Evolutionary conservation across 148 eudicot genomes (phyloP).

Genomic region (Camellia japonica): DNA sequence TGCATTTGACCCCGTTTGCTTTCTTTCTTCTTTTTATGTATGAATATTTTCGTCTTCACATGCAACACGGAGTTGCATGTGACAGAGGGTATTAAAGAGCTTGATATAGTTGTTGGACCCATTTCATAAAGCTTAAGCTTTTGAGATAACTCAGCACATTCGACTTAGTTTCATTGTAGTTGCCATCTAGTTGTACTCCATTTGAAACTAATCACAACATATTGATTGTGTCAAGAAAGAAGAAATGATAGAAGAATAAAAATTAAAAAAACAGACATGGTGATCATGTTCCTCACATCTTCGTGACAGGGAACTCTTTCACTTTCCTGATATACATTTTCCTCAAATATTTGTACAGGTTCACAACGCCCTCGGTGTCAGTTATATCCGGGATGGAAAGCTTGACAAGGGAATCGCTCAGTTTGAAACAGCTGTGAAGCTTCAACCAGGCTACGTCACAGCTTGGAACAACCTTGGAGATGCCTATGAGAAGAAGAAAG

Average conservation of each 20-base stretch:
- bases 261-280: not conserved
- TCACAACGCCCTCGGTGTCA: slow-evolving; percentile 88
- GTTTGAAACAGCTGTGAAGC: slow-evolving; percentile 77
- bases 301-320: not conserved
- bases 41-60: too few species aligned
- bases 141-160: not conserved
- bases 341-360: slow-evolving; percentile 43
- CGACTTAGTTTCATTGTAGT: not conserved
- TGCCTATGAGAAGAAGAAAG: slow-evolving; percentile 82
- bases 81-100: too few species aligned
- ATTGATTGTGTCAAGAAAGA: not conserved
- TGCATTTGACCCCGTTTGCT: too few species aligned
- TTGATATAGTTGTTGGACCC: too few species aligned
- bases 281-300: not conserved
- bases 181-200: not conserved
- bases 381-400: slow-evolving; percentile 74
- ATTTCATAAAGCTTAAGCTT: too few species aligned
- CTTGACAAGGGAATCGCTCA: slow-evolving; percentile 79
- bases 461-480: slow-evolving; percentile 98
- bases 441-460: slow-evolving; percentile 90
- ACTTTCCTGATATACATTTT: not conserved
- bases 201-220: not conserved
- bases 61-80: too few species aligned
- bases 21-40: too few species aligned
- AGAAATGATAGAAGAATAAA: not conserved